Conservation (phyloP, 2,329 filamentous ascomycete genomes). For the Aspergillus oerlinghausenensis region DNA sequence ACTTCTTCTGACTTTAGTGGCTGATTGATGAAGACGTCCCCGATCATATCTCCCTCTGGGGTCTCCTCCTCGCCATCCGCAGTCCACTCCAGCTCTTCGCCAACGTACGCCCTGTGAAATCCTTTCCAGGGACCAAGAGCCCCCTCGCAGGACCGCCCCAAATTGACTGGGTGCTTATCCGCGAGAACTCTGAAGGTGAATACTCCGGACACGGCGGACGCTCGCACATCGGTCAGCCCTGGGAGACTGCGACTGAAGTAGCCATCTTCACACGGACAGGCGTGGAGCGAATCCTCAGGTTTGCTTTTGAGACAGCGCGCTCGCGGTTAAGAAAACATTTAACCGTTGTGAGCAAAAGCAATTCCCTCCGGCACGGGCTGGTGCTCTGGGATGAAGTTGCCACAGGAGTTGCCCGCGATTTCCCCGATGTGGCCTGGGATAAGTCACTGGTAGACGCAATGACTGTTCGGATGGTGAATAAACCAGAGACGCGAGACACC, state of each 20-base stretch:
- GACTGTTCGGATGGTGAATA: conserved; percentile 51
- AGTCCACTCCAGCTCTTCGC: conserved; percentile 54
- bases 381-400: conserved; percentile 55
- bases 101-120: conserved; percentile 51
- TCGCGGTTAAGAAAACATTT: conserved; percentile 46
- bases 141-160: conserved; percentile 43
- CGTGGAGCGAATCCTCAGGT: conserved; percentile 49
- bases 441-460: conserved; percentile 57
- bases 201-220: conserved; percentile 53
- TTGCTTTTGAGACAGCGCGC: conserved; percentile 51
- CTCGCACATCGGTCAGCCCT: conserved; percentile 47
- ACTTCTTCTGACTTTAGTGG: too few species aligned
- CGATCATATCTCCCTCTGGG: conserved; percentile 55
- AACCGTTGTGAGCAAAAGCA: conserved; percentile 53
- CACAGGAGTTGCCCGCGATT: conserved; percentile 43
- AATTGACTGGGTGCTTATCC: conserved; percentile 53
- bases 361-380: conserved; percentile 53
- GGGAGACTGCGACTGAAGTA: conserved; percentile 52
- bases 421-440: conserved; percentile 48
- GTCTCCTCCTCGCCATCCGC: conserved; percentile 52
- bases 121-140: conserved; percentile 47
- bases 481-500: conserved; percentile 44
- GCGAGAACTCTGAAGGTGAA: conserved; percentile 54
- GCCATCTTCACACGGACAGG: conserved; percentile 51
- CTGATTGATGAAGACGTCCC: conserved; percentile 42